Evolutionary conservation across 2,329 filamentous ascomycete genomes (phyloP).

Genomic region (Clonostachys chloroleuca): DNA sequence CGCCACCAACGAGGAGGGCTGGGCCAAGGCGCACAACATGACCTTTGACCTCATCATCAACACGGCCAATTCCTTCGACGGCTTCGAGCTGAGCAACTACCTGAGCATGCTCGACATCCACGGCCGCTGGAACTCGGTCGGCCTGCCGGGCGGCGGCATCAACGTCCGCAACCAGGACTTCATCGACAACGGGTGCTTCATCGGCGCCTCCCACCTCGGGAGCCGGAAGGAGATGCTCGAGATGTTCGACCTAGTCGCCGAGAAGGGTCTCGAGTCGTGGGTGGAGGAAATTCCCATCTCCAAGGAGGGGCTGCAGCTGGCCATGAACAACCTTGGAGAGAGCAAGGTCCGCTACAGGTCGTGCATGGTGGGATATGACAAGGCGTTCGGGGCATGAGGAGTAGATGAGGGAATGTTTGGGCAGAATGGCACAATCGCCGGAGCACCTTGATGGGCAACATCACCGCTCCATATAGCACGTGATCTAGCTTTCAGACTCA

Average conservation of each 20-base stretch:
- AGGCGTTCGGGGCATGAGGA: slow-evolving; percentile 44
- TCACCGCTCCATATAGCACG: neutral
- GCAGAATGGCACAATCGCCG: neutral
- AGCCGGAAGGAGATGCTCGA: slow-evolving; percentile 64
- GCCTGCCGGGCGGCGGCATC: slow-evolving; percentile 73
- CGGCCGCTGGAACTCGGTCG: slow-evolving; percentile 75
- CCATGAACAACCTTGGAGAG: slow-evolving; percentile 64
- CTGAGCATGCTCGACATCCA: slow-evolving; percentile 77
- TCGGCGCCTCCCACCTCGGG: slow-evolving; percentile 68
- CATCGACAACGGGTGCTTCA: slow-evolving; percentile 68
- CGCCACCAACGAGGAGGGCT: slow-evolving; percentile 51
- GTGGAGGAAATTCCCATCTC: slow-evolving; percentile 71
- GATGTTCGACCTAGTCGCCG: slow-evolving; percentile 68
- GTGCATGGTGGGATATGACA: slow-evolving; percentile 67
- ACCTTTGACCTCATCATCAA: slow-evolving; percentile 76
- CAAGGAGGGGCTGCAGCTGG: slow-evolving; percentile 64
- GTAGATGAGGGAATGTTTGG: neutral
- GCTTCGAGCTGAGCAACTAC: slow-evolving; percentile 67
- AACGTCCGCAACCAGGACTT: slow-evolving; percentile 71
- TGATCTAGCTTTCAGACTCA: too few species aligned
- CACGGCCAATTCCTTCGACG: slow-evolving; percentile 64
- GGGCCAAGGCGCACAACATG: slow-evolving; percentile 52
- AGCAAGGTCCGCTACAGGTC: slow-evolving; percentile 73
- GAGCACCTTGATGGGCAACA: neutral
- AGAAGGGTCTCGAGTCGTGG: slow-evolving; percentile 67